These are phyloP conservation scores for Ophiosphaerella narmari DNA, from an alignment of 2,329 filamentous ascomycete species.

Conservation along the genomic window DNA sequence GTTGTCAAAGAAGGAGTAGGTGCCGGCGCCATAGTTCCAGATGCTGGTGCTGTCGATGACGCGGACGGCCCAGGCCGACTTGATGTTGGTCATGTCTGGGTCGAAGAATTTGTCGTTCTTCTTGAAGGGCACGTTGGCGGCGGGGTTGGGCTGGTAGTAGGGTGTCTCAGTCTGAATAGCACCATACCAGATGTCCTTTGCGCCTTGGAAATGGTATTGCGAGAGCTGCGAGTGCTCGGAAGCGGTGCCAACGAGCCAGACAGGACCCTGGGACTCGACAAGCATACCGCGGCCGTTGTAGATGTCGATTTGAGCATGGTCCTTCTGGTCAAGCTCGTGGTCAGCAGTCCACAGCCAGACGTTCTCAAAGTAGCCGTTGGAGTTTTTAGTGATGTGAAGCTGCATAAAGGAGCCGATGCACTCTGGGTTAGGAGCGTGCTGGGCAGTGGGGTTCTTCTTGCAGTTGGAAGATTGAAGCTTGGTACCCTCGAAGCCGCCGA, in stretches of 20 bases:
- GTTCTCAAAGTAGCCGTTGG: constrained; percentile 82
- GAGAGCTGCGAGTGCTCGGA: constrained; percentile 72
- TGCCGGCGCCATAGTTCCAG: constrained; percentile 54
- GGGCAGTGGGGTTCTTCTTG: constrained; percentile 71
- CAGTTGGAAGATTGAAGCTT: constrained; percentile 80
- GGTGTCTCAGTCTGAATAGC: constrained; percentile 72
- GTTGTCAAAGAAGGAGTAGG: constrained; percentile 65
- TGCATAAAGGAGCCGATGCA: constrained; percentile 76
- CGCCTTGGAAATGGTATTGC: constrained; percentile 68
- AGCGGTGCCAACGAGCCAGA: constrained; percentile 73
- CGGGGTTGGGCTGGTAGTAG: constrained; percentile 71
- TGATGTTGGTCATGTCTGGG: constrained; percentile 47
- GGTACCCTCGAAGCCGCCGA: constrained; percentile 86
- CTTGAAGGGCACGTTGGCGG: constrained; percentile 62
- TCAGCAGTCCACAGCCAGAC: constrained; percentile 90
- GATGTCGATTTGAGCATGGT: constrained; percentile 77
- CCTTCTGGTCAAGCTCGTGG: constrained; percentile 78
- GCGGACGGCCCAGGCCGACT: constrained; percentile 54
- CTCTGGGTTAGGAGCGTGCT: constrained; percentile 64
- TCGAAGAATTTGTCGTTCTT: constrained; percentile 51
- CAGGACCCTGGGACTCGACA: constrained; percentile 75
- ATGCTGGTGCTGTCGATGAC: constrained; percentile 48
- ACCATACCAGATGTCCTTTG: constrained; percentile 66
- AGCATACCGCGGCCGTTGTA: constrained; percentile 86
- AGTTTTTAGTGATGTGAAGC: constrained; percentile 59